These are phyloP conservation scores for Vaccinium myrtillus DNA, from an alignment of 148 eudicot genomes.

Conservation along the genomic window DNA sequence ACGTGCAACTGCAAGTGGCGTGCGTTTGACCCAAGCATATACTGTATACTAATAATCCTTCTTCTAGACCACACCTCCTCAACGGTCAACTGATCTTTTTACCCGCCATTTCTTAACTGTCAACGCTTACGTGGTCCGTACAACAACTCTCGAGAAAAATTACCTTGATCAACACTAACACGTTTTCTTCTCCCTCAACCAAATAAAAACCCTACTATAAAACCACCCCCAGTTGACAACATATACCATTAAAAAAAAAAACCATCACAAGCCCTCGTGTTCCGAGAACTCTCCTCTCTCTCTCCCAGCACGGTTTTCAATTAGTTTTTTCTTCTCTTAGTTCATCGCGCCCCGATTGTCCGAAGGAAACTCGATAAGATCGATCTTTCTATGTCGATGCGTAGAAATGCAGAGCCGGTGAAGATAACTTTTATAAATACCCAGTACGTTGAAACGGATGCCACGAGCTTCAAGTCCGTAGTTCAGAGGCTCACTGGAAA, in stretches of 20 bases:
- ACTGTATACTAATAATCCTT: too few species aligned
- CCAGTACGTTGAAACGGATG: constrained; percentile 69
- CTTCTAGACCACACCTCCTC: neutral
- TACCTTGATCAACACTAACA: neutral
- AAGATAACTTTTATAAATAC: constrained; percentile 72
- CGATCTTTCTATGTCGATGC: neutral
- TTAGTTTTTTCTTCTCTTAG: too few species aligned
- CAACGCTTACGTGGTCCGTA: neutral
- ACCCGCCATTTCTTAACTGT: neutral
- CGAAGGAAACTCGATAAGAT: neutral
- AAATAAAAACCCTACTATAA: neutral
- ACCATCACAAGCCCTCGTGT: too few species aligned
- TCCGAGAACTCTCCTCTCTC: too few species aligned
- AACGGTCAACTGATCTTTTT: constrained; percentile 10
- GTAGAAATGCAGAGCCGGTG: constrained; percentile 26
- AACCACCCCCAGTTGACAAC: neutral
- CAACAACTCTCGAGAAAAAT: neutral
- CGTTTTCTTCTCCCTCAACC: neutral
- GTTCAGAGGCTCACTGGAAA: constrained; percentile 83
- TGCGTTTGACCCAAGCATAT: constrained; percentile 7
- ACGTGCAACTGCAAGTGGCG: too few species aligned
- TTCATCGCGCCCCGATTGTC: neutral
- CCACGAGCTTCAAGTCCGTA: constrained; percentile 68
- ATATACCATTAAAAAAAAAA: neutral
- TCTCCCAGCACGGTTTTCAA: too few species aligned